Base-by-base conservation (phyloP, 768 basidiomycete genomes). In the Tulasnella sp. region DNA sequence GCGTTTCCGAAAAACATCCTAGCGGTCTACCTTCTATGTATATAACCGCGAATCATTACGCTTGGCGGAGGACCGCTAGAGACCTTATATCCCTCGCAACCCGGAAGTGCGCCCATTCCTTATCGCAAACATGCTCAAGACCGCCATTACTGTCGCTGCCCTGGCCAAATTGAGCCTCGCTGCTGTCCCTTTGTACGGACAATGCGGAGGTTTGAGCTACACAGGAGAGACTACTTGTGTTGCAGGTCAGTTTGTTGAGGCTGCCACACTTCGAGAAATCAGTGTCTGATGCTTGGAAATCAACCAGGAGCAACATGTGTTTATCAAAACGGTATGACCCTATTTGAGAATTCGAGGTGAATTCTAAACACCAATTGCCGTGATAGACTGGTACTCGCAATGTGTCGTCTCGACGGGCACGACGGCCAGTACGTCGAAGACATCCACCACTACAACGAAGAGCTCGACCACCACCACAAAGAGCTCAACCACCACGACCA, bases 141-240 rank as follows among this genome's bases (percentile, higher is more conserved):
- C 74, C 46, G 74, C n/a, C 51, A 39, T 75, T 29, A 55, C 51
- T 16, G 55, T 75, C 46, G 74, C 55, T 32, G 44, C 46, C 29
- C 74, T 75, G 29, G 37, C 51, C 55, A 75, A 61, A 18, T 40
- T 75, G 39, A 6, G 39, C 16, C 26, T 55, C 13, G 74, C 74
- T 39, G 74, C 51, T n/a, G 74, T 75, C 37, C 44, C 35, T 16
- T 48, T 55, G 46, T 75, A 48, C 11, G 74, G 74, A 20, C 74
- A 75, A 18, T 75, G 74, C 51, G 74, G 74, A 37, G 74, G 74
- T 0, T 16, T 16, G 29, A 67, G 35, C 74, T 75, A 75, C 35
- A 51, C 74, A 2, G 74, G 74, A 3, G 74, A 75, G 2, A 46
- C 20, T 16, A 75, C 74, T 32, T 75, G 74, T 35, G 51, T 39